phyloP scores from a whole-genome alignment of 2,329 filamentous ascomycete species.

The Nakataea oryzae region DNA sequence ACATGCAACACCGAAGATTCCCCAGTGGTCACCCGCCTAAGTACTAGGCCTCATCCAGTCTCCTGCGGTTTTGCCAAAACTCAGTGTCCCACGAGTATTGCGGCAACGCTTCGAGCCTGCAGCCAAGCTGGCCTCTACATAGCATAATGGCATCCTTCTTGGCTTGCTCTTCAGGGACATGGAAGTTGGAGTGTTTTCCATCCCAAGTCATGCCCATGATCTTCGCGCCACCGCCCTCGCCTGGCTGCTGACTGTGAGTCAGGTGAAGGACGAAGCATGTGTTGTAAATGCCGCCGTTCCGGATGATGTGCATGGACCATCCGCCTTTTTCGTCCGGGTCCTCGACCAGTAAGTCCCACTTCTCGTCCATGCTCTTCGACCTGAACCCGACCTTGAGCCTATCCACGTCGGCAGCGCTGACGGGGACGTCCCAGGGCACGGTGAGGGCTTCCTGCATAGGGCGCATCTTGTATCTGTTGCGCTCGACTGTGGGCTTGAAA shows the following conservation, averaged over 20 bases:
- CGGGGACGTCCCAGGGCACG: slow-evolving; percentile 10
- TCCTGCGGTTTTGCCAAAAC: slow-evolving; percentile 8
- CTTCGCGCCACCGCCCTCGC: neutral
- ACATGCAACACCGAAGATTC: too few species aligned
- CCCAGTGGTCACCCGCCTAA: too few species aligned
- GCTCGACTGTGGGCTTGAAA: neutral
- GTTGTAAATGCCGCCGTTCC: slow-evolving; percentile 10
- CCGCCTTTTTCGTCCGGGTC: slow-evolving; percentile 11
- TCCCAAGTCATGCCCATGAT: slow-evolving; percentile 11
- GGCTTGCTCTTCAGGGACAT: slow-evolving; percentile 12
- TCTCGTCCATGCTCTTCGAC: slow-evolving; percentile 12
- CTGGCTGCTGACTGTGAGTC: neutral
- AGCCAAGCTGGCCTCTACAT: slow-evolving; percentile 9
- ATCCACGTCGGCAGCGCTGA: slow-evolving; percentile 13
- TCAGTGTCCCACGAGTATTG: slow-evolving; percentile 10
- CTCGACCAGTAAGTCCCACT: slow-evolving; percentile 12
- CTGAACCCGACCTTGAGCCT: slow-evolving; percentile 13
- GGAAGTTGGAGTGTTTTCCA: slow-evolving; percentile 9
- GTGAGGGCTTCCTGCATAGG: slow-evolving; percentile 8
- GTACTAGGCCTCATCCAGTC: slow-evolving; percentile 1
- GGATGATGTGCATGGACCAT: slow-evolving; percentile 12
- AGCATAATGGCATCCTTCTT: slow-evolving; percentile 13
- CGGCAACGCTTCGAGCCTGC: slow-evolving; percentile 11
- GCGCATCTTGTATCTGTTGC: neutral
- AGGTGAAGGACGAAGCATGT: slow-evolving; percentile 11